Evolutionary conservation across 495 filamentous ascomycete genomes (phyloP).

Genomic region (Hypoxylon crocopeplum): DNA sequence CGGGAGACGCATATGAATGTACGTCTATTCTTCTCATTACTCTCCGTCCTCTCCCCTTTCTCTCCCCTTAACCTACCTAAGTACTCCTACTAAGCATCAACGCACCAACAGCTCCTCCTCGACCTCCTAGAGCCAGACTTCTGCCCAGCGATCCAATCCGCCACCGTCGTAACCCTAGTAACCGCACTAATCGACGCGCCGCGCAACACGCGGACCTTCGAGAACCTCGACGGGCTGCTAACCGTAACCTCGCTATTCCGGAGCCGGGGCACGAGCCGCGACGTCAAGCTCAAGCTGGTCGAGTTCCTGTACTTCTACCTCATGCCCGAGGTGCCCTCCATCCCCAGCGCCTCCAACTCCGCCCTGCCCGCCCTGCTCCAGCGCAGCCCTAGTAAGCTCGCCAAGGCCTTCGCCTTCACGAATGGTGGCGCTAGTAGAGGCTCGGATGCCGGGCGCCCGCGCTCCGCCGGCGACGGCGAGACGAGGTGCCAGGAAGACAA

Average conservation of each 20-base stretch:
- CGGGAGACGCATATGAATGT: conserved; percentile 95
- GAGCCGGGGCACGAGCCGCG: conserved; percentile 75
- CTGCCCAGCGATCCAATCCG: conserved; percentile 87
- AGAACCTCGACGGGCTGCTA: conserved; percentile 88
- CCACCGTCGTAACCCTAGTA: conserved; percentile 87
- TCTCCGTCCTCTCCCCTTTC: not conserved
- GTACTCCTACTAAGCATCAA: not conserved
- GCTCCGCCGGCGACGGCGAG: conserved; percentile 46
- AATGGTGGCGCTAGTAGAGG: conserved; percentile 42
- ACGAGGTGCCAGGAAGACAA: conserved; percentile 86
- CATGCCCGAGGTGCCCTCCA: conserved; percentile 82
- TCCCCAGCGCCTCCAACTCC: conserved; percentile 50
- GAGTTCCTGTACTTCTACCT: conserved; percentile 99
- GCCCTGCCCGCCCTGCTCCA: conserved; percentile 59
- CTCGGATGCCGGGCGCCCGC: conserved; percentile 49
- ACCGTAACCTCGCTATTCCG: conserved; percentile 96
- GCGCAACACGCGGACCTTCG: conserved; percentile 87
- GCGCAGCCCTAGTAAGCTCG: conserved; percentile 75
- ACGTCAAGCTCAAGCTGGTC: conserved; percentile 90
- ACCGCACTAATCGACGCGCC: conserved; percentile 84
- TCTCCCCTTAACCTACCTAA: not conserved
- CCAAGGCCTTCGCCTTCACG: conserved; percentile 52
- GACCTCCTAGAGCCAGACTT: conserved; percentile 95
- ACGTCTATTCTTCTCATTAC: conserved; percentile 31
- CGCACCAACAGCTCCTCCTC: conserved; percentile 68